These are phyloP conservation scores for Zymoseptoria tritici DNA, from an alignment of 2,329 filamentous ascomycete genomes.

Conservation along the genomic window DNA sequence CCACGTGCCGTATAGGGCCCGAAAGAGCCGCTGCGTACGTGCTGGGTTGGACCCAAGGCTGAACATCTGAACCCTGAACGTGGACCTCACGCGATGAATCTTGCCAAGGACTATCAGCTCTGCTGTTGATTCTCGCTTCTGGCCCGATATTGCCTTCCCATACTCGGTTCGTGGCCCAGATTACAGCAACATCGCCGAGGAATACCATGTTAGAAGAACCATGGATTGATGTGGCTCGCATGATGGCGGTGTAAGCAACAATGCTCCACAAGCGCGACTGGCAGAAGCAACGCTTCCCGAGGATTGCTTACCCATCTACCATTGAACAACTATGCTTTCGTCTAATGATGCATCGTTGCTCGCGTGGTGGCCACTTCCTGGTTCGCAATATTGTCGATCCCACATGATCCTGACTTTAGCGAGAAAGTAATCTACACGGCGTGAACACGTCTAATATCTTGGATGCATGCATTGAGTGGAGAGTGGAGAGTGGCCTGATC, in stretches of 20 bases:
- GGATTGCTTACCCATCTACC: not conserved
- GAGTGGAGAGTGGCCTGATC: not conserved
- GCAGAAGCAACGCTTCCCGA: not conserved
- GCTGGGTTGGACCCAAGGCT: not conserved
- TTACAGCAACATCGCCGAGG: not conserved
- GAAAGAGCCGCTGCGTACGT: not conserved
- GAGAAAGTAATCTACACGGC: not conserved
- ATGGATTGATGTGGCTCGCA: not conserved
- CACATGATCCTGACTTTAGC: not conserved
- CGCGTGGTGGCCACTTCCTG: not conserved
- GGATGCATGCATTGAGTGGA: not conserved
- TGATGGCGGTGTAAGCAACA: not conserved
- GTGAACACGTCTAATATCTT: not conserved
- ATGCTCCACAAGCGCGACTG: not conserved
- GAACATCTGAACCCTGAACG: not conserved
- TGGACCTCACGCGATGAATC: not conserved
- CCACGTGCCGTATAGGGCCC: not conserved
- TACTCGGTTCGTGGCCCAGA: not conserved
- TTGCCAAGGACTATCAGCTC: not conserved
- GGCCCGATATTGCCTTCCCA: not conserved
- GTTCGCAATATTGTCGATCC: not conserved
- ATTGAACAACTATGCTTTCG: not conserved
- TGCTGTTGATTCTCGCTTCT: not conserved
- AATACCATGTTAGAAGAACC: not conserved
- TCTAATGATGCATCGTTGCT: not conserved